Base-by-base conservation (phyloP, 345 rosid genomes). In the Garcia nutans region DNA sequence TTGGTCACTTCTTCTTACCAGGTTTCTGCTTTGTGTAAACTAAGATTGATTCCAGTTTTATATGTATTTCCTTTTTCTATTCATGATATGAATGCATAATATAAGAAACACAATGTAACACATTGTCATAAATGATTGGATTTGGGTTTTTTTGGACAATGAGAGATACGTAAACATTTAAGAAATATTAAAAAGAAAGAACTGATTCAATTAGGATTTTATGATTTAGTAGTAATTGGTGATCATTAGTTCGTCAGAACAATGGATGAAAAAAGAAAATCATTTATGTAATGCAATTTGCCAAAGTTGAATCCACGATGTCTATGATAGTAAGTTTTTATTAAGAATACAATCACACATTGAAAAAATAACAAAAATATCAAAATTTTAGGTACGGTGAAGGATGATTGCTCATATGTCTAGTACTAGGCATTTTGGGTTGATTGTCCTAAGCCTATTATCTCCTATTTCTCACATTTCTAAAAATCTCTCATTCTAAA, bases 1-100 rank as follows among this genome's bases (percentile, higher is more conserved):
- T 70, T 95, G 82, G 90, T 95, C 41, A 85, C 97, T 82, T 91
- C 97, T 47, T 95, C 99, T 59, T 95, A 95, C 76, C 99, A 95
- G 97, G 97, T 92, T 52, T 17, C 73, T 65, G 16, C 17, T 45
- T 24, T 24, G 56, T n/a, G 49, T 10, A 57, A 68, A 6, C n/a
- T 31, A n/a, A 63, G 17, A 31, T 28, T 16, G 42, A 28, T 31
- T 17, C 1, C 6, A 31, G 0, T 33, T 28, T 31, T 31, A 68
- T 37, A 49, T 68, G 10, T 26, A 50, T 69, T 11, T 52, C 44
- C 9, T 68, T 4, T 47, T 63, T 31, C 20, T 64, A 19, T 33
- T 64, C 68, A 33, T 37, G 9, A 17, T 23, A 33, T 33, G 19
- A 63, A 33, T 5, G 45, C 67, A 7, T 33, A 17, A 8, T 41